Base-by-base conservation (phyloP, 441 rosid species). In the Sinapis alba region DNA sequence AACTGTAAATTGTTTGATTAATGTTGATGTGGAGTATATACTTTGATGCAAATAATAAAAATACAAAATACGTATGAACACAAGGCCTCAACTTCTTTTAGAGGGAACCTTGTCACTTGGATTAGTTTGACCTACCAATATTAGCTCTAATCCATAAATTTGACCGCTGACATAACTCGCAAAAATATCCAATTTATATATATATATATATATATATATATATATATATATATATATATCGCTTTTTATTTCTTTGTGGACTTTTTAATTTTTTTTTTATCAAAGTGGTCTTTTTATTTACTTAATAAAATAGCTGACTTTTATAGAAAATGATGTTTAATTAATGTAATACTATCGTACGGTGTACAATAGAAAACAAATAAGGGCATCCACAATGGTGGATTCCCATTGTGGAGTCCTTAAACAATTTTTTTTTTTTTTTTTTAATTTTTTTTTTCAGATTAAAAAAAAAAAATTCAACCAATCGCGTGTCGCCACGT, bases 61-160 rank as follows among this genome's bases (percentile, higher is more conserved):
- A 16, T 36, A 36, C 43, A 51, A 19, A 8, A 8, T 51, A 51
- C 57, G 12, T 18, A 8, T 18, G 57, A 7, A 51, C 8, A 8
- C 24, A 51, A 26, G 20, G 50, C 30, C 27, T 38, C 65, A 16
- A 8, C 41, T 41, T 13, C 15, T 36, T 26, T 70, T 59, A 60
- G 74, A 28, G 67, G 60, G 30, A 43, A 18, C 47, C 74, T 70
- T 70, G 59, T 70, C 18, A 18, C 45, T 23, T 68, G 65, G 6
- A 20, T 23, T 50, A 47, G 6, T 28, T 68, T 69, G 64, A 38
- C 38, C 36, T 2, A n/a, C 3, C n/a, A n/a, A n/a, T n/a, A n/a
- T n/a, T n/a, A n/a, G n/a, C n/a, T 12, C n/a, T 36, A 10, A 3
- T 41, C 6, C 47, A 13, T 12, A 12, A 36, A 12, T 2, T 41